These are phyloP conservation scores for Fusarium heterosporum DNA, from an alignment of 2,329 filamentous ascomycete genomes.

Conservation along the genomic window DNA sequence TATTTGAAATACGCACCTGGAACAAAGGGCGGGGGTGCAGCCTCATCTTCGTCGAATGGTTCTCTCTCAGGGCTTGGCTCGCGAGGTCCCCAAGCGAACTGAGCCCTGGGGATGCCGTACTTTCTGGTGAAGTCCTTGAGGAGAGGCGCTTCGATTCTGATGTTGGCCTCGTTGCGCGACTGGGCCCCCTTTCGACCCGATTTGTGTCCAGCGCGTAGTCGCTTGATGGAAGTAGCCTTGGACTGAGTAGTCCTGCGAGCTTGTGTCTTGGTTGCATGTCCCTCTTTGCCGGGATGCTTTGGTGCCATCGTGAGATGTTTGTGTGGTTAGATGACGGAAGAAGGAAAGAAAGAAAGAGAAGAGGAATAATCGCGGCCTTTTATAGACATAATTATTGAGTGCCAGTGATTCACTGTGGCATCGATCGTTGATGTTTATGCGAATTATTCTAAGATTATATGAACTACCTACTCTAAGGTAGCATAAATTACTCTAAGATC, in stretches of 20 bases:
- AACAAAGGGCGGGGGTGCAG: slow-evolving; percentile 27
- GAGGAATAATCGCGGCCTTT: background rate
- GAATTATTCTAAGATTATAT: background rate
- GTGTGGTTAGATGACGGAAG: background rate
- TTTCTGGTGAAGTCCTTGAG: slow-evolving; percentile 22
- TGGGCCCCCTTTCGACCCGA: background rate
- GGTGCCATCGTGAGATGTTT: background rate
- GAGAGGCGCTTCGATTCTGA: slow-evolving; percentile 19
- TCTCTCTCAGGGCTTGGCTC: slow-evolving; percentile 1
- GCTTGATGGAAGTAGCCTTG: background rate
- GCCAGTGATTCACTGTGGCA: too few species aligned
- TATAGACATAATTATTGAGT: too few species aligned
- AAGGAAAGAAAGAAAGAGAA: background rate
- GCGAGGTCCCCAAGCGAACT: slow-evolving; percentile 28
- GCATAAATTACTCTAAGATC: too few species aligned
- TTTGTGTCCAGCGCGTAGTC: background rate
- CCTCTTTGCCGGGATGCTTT: background rate
- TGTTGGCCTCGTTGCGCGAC: background rate
- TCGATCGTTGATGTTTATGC: too few species aligned
- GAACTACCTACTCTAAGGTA: background rate
- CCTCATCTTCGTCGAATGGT: slow-evolving; percentile 32
- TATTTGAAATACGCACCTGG: slow-evolving; percentile 6
- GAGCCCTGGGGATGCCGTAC: slow-evolving; percentile 22
- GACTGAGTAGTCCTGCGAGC: slow-evolving; percentile 1
- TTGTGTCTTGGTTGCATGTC: background rate